These are phyloP conservation scores for Giardia muris DNA, from an alignment of 208 protist genomes.

Conservation along the genomic window DNA sequence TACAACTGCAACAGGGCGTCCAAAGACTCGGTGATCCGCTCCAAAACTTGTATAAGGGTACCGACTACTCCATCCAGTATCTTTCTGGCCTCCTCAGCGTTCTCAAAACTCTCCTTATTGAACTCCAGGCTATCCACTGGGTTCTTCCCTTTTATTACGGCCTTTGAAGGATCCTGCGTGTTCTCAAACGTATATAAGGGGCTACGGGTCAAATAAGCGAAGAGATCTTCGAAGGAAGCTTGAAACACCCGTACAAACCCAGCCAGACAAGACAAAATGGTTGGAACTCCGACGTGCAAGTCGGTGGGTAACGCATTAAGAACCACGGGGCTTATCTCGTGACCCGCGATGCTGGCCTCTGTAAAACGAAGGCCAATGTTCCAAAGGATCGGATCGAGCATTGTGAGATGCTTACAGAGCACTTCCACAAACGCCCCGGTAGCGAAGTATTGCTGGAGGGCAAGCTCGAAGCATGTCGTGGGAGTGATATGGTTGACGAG, in stretches of 20 bases:
- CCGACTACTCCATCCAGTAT: no score
- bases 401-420: not conserved
- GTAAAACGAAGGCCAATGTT: not conserved
- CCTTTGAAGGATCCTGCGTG: no score
- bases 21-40: no score
- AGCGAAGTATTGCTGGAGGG: not conserved
- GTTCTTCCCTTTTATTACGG: no score
- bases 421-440: not conserved
- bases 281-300: not conserved
- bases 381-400: not conserved
- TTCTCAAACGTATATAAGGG: no score
- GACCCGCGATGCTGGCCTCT: not conserved
- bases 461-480: not conserved
- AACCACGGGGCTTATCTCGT: not conserved
- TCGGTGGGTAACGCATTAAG: not conserved
- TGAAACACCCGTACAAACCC: not conserved
- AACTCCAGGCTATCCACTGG: no score
- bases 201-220: no score
- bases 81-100: no score
- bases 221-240: not conserved
- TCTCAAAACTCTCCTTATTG: no score
- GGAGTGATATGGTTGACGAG: not conserved
- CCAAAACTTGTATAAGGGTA: no score
- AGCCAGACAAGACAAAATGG: not conserved
- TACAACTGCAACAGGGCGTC: no score